phyloP scores from a whole-genome alignment of 1,284 basidiomycete species.

The Leccinum griseonigrum region DNA sequence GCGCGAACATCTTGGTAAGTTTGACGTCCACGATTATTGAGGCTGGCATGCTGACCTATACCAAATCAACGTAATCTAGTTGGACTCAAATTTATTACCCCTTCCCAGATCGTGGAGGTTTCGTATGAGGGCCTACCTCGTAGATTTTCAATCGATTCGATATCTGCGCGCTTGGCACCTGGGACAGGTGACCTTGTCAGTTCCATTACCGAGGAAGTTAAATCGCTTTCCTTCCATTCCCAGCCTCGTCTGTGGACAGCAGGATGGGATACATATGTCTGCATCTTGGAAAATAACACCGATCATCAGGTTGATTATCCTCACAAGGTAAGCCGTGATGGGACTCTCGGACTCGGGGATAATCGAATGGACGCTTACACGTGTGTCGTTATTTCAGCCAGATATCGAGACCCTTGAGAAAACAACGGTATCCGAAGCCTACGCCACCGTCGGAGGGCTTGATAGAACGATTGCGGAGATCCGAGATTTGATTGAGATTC shows the following conservation, averaged over 20 bases:
- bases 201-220: constrained; percentile 41
- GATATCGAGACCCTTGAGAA: constrained; percentile 46
- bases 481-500: constrained; percentile 92
- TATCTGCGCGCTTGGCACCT: constrained; percentile 38
- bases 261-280: constrained; percentile 61
- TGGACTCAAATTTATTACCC: constrained; percentile 69
- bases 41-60: constrained; percentile 9
- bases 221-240: constrained; percentile 41
- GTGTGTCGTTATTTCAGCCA: constrained; percentile 31
- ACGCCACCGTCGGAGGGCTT: constrained; percentile 84
- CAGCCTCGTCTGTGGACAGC: constrained; percentile 49
- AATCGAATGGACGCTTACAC: constrained; percentile 12
- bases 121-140: constrained; percentile 59
- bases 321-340: constrained; percentile 32
- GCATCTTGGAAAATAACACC: constrained; percentile 39
- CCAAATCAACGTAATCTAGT: constrained; percentile 43
- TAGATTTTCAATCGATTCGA: constrained; percentile 51
- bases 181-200: constrained; percentile 24
- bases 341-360: constrained; percentile 6
- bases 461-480: constrained; percentile 88
- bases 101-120: constrained; percentile 60
- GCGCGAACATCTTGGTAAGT: constrained; percentile 60
- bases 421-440: constrained; percentile 48
- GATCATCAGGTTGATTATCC: constrained; percentile 17
- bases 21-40: not conserved